These are phyloP conservation scores for Diutina ranongensis DNA, from an alignment of 1,139 yeast species.

Conservation along the genomic window DNA sequence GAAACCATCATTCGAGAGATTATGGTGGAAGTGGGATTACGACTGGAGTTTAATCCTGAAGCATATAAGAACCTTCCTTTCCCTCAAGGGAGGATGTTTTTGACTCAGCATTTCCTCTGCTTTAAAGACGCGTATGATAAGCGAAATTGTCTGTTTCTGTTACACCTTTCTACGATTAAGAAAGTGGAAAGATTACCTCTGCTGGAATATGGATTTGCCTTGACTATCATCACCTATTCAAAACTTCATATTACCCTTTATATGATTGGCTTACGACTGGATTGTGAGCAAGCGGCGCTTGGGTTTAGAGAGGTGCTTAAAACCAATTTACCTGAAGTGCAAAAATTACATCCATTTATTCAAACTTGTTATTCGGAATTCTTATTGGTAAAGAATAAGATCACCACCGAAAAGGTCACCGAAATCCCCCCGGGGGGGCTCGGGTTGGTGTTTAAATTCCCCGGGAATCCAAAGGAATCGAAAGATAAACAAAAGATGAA, in stretches of 20 bases:
- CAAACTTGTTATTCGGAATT: conserved; percentile 79
- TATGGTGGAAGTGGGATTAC: conserved; percentile 54
- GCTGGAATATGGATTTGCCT: conserved; percentile 66
- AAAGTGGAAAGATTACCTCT: conserved; percentile 81
- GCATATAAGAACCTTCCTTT: conserved; percentile 18
- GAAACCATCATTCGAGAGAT: conserved; percentile 59
- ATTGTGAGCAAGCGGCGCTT: conserved; percentile 72
- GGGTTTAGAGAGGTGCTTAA: conserved; percentile 50
- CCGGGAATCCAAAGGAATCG: conserved; percentile 72
- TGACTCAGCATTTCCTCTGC: conserved; percentile 67
- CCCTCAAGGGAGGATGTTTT: conserved; percentile 49
- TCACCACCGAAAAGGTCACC: conserved; percentile 31
- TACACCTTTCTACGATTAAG: conserved; percentile 70
- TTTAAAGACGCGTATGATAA: conserved; percentile 64
- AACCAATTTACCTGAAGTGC: conserved; percentile 53
- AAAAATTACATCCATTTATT: conserved; percentile 52
- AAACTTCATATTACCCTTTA: conserved; percentile 55
- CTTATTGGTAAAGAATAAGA: conserved; percentile 49
- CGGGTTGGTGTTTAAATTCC: conserved; percentile 74
- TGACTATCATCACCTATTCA: conserved; percentile 60
- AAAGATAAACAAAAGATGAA: conserved; percentile 82
- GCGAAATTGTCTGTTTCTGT: conserved; percentile 52
- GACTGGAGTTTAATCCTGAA: conserved; percentile 22
- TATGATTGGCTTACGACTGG: conserved; percentile 68
- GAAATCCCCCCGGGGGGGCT: conserved; percentile 74